These are phyloP conservation scores for Colletotrichum plurivorum DNA, from an alignment of 2,329 filamentous ascomycete genomes.

Conservation along the genomic window DNA sequence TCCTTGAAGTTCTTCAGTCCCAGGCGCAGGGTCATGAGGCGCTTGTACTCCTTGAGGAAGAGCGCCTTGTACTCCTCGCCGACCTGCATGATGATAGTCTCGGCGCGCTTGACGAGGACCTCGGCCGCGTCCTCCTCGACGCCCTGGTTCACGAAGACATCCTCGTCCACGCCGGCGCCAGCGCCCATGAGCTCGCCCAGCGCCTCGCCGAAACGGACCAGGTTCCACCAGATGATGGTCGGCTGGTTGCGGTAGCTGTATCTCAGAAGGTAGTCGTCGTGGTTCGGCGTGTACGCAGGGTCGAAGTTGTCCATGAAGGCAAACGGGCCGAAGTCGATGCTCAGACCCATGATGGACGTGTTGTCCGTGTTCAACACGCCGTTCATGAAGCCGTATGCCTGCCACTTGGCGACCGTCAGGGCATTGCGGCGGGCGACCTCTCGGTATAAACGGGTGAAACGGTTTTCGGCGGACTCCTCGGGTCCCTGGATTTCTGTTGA, in stretches of 20 bases:
- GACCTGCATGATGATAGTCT: conserved; percentile 83
- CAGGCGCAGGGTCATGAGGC: conserved; percentile 83
- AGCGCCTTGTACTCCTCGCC: conserved; percentile 91
- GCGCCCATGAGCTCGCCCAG: conserved; percentile 90
- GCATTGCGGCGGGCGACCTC: conserved; percentile 91
- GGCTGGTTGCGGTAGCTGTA: conserved; percentile 97
- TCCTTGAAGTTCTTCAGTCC: conserved; percentile 80
- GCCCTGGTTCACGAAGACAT: conserved; percentile 79
- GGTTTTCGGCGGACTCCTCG: conserved; percentile 80
- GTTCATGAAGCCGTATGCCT: conserved; percentile 99
- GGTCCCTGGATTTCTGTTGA: conserved; percentile 76
- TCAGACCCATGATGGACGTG: conserved; percentile 89
- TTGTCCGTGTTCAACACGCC: conserved; percentile 98
- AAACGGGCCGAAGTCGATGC: conserved; percentile 95
- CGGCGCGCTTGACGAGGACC: conserved; percentile 82
- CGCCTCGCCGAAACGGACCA: conserved; percentile 90
- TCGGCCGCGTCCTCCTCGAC: conserved; percentile 77
- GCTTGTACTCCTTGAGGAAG: conserved; percentile 91
- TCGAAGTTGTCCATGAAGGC: conserved; percentile 99
- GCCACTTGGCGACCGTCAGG: conserved; percentile 90
- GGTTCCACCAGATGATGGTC: conserved; percentile 98
- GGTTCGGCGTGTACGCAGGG: conserved; percentile 94
- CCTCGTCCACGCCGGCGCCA: conserved; percentile 79
- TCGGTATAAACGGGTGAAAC: conserved; percentile 88
- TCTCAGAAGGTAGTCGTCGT: conserved; percentile 89